Base-by-base conservation (phyloP, 2,329 filamentous ascomycete genomes). In the Colletotrichum truncatum region DNA sequence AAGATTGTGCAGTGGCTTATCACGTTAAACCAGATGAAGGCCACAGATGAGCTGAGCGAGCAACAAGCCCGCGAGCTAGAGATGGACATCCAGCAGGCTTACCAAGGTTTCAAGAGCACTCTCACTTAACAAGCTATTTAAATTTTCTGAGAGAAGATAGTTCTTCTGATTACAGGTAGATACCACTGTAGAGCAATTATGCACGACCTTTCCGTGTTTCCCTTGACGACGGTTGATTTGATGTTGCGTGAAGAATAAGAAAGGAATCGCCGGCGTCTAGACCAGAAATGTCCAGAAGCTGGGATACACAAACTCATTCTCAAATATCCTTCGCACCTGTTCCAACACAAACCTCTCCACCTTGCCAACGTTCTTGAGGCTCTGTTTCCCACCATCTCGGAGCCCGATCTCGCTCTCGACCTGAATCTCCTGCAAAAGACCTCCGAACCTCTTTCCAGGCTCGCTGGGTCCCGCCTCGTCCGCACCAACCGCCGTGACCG, bases 1-100 rank as follows among this genome's bases (percentile, higher is more conserved):
- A 98, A 98, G 85, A 98, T 99, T 72, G 94, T 99, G 61, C 94
- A 98, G 77, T 99, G 96, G 96, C 85, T 99, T 70, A 99, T 99
- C 73, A 92, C 93, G 6, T 83, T 99, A 69, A 99, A 99, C 76
- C 94, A 98, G 80, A 98, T 99, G 96, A 93, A 93, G 74, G 96
- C 94, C 8, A 94, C 93, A 1, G 94, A 98, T 73, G 94, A 97
- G 76, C 79, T 99, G 70, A 91, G 87, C 71, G 92, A 97, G 73
- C 90, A 95, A 63, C 93, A 98, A 79, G 92, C 92, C 6, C 85
- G 95, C 62, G 94, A 99, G 77, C 82, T 98, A 70, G 92, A 96
- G 70, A 89, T 97, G 77, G 95, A 98, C 76, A 97, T 98, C 74
- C 93, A 97, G 75, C 90, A 93, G 73, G 95, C 95, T 39, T 98